Percentiles rank a stretch among this genome's conserved stretches.
phyloP scores from a whole-genome alignment of 176 grass and related monocot genomes.

The Oryza meridionalis region DNA sequence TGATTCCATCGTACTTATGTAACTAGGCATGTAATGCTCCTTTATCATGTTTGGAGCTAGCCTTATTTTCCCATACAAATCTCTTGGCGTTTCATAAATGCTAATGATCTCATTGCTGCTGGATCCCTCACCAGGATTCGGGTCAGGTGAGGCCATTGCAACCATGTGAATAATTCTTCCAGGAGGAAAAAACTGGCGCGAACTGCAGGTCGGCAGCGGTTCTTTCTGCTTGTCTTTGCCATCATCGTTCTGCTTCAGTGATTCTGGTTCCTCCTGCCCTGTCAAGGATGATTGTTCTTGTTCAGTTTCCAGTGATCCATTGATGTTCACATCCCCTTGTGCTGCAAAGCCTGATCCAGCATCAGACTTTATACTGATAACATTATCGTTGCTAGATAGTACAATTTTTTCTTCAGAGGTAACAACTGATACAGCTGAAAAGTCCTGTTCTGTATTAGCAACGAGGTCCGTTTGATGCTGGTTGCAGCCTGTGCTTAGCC shows the following conservation, averaged over 20 bases:
- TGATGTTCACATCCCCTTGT: conserved; percentile 23
- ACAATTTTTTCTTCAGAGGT: conserved; percentile 35
- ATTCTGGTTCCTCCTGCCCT: not conserved
- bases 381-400: not conserved
- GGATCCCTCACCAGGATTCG: conserved; percentile 25
- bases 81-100: conserved; percentile 64
- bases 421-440: not conserved
- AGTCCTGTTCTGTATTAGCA: not conserved
- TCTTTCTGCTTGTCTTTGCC: conserved; percentile 40
- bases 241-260: not conserved
- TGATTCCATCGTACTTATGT: conserved; percentile 64
- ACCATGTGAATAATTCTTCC: conserved; percentile 84
- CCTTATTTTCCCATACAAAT: conserved; percentile 69
- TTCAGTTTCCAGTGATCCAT: not conserved
- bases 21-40: conserved; percentile 78
- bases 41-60: conserved; percentile 70
- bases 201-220: not conserved
- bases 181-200: conserved; percentile 58
- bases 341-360: not conserved
- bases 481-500: not conserved
- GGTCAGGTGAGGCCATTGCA: conserved; percentile 29
- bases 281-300: not conserved
- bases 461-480: not conserved
- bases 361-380: not conserved
- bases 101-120: conserved; percentile 46